A percentile compares a stretch with the other conserved stretches of the same genome.
phyloP scores from a whole-genome alignment of 169 alveolate species.

The Cystoisospora suis region DNA sequence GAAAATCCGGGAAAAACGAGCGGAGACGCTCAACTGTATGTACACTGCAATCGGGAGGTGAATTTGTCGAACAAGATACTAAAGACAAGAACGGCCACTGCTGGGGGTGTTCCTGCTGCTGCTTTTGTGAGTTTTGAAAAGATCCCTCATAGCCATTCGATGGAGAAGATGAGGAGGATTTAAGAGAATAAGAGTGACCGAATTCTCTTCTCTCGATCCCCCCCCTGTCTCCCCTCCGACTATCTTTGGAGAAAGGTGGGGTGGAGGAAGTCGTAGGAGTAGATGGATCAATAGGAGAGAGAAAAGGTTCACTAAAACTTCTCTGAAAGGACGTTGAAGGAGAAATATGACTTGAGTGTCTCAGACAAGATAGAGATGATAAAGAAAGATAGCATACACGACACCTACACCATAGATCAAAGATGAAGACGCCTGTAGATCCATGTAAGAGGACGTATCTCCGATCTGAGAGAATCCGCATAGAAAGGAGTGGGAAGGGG shows the following conservation, averaged over 20 bases:
- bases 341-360: too few species aligned
- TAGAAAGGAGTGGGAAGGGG: conserved; percentile 37
- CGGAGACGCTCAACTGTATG: background rate
- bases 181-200: too few species aligned
- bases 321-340: too few species aligned
- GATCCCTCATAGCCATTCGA: too few species aligned
- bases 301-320: too few species aligned
- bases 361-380: too few species aligned
- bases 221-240: too few species aligned
- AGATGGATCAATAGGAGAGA: background rate
- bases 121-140: too few species aligned
- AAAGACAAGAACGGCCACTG: background rate
- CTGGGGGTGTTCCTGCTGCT: too few species aligned
- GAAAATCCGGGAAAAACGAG: background rate
- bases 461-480: conserved; percentile 12
- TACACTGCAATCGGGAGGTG: conserved; percentile 31
- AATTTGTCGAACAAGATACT: background rate
- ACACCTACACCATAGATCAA: background rate
- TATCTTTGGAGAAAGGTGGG: background rate
- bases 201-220: too few species aligned
- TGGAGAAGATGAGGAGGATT: too few species aligned
- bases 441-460: background rate
- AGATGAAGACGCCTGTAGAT: background rate
- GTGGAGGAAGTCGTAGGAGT: background rate
- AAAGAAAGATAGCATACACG: background rate